Base-by-base conservation (phyloP, 2,329 filamentous ascomycete genomes). In the Harringtonia aguacate region DNA sequence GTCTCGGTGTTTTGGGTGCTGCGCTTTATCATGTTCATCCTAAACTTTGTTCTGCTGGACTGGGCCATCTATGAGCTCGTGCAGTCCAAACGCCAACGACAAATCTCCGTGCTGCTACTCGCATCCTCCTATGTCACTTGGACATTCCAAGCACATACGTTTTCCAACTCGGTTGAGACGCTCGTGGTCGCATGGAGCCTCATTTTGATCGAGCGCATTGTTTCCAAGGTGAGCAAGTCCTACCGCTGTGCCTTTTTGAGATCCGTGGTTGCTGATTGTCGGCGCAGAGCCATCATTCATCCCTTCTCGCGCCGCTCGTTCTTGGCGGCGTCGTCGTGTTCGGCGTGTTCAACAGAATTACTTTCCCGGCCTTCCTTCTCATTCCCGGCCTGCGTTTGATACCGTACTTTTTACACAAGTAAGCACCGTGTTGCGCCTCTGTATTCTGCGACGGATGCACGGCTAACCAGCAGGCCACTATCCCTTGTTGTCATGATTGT, bases 111-210 rank as follows among this genome's bases (percentile, higher is more conserved):
- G 36, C 70, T 94, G 37, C 73, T 98, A 46, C 84, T 95, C 48
- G 88, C 90, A 37, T 97, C 90, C 24, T 95, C 88, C 22, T 98
- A 97, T 65, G 90, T 95, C 54, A 98, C 92, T 39, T 98, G 92
- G 90, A 95, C 90, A 36, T 95, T 90, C 66, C 92, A 98, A 65
- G 92, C 87, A 17, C 92, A 98, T 64, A 97, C 92, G 13, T 97
- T 98, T 62, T 97, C 90, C 50, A 98, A 98, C 65, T 94, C 90
- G 49, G 76, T 97, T 52, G 92, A 98, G 68, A 97, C 92, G 3
- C 69, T 98, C 54, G 75, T 90, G 41, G 88, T 98, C 41, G 77
- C 86, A 43, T 98, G 92, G 92, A 89, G 85, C 57, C 66, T 98
- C 61, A 89, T 97, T 39, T 67, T 98, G 61, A 89, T 95, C 49